Evolutionary conservation across 495 filamentous ascomycete species (phyloP).

Genomic region (Acidiella bohemica): DNA sequence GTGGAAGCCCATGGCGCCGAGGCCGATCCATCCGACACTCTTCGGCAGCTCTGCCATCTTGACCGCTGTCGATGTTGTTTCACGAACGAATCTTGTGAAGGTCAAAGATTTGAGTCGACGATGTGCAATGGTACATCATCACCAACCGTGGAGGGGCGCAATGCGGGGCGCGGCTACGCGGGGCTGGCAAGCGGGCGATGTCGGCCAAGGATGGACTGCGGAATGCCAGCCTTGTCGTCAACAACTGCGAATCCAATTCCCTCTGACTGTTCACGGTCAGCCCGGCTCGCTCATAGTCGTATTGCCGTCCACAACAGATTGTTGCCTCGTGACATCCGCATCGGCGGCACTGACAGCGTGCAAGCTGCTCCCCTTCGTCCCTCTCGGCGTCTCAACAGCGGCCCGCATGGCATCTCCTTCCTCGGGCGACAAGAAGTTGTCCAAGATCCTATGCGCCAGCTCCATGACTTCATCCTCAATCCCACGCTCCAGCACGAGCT

Average conservation of each 20-base stretch:
- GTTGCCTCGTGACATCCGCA: too few species aligned
- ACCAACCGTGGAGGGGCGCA: too few species aligned
- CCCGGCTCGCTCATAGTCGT: conserved; percentile 3
- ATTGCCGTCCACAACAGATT: conserved; percentile 1
- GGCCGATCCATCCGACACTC: conserved; percentile 35
- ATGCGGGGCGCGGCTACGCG: conserved; percentile 2
- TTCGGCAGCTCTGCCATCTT: conserved; percentile 13
- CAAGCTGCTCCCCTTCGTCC: conserved; percentile 11
- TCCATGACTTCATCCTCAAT: conserved; percentile 56
- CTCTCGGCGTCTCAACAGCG: conserved; percentile 36
- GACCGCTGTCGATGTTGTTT: too few species aligned
- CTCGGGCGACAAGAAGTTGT: conserved; percentile 52
- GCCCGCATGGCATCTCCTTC: conserved; percentile 52
- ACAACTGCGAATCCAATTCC: neutral
- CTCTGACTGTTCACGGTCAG: neutral
- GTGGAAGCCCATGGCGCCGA: conserved; percentile 37
- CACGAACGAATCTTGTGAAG: too few species aligned
- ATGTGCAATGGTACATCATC: neutral
- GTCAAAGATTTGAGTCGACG: too few species aligned
- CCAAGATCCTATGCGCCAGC: conserved; percentile 49
- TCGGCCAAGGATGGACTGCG: too few species aligned
- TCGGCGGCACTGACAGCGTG: too few species aligned
- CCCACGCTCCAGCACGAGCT: conserved; percentile 45
- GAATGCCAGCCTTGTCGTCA: too few species aligned
- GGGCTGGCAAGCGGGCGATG: conserved; percentile 2